Evolutionary conservation across 306 rosid genomes (phyloP), one percentile per base, ranked within the genome.

Genomic region (Trichosanthes truncata): DNA sequence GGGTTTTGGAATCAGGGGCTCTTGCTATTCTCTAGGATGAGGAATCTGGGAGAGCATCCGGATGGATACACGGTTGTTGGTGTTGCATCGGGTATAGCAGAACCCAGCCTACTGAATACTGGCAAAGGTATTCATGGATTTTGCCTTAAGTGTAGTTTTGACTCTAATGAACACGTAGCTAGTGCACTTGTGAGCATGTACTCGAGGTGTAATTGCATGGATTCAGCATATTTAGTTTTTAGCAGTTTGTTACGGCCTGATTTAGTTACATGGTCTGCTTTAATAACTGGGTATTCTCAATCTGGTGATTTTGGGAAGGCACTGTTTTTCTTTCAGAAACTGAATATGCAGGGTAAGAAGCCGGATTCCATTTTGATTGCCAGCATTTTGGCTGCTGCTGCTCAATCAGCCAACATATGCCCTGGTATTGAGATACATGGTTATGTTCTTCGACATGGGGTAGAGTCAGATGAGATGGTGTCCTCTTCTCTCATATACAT

Each of bases 251-350:
- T 51, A 51, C 84, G 85, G 78, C 96, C 93, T 56, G 98, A 92
- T 90, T 90, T 92, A 81, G 90, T 95, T 48, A 90, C 91, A 14
- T 89, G 98, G 97, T 91, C 97, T 49, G 89, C 95, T 80, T 90
- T 95, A 67, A 89, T 95, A 74, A 77, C 89, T 61, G 98, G 98
- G 43, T 87, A 87, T 84, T 87, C 96, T 68, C 92, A 77, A 59
- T 80, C 88, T 48, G 93, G 97, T 72, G 91, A 92, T 49, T 73
- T 80, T 76, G 84, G 76, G 31, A 92, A 83, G 63, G 88, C 90
- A 4, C 45, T 92, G 60, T 36, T 75, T 40, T 83, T 84, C 84
- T 92, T 95, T 85, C 85, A 84, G 90, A 86, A 80, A 81, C 79
- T 92, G 77, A 90, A 68, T 80, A 51, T 81, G 89, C 81, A 82